Evolutionary conservation across 2,329 filamentous ascomycete genomes (phyloP).

Genomic region (Falciphora oryzae): DNA sequence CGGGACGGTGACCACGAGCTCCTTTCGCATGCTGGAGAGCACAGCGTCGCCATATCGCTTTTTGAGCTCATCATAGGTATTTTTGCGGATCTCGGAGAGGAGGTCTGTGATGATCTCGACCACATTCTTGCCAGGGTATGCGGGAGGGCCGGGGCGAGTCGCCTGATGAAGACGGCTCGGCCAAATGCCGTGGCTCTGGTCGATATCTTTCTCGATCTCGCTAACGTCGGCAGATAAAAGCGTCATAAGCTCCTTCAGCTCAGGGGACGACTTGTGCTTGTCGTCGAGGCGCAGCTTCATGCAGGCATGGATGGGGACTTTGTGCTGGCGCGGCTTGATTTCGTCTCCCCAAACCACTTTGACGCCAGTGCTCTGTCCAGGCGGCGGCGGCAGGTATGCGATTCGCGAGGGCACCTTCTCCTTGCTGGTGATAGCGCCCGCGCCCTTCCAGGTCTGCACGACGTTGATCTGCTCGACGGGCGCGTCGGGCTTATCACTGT

Average conservation of each 20-base stretch:
- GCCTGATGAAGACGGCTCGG: too few species aligned
- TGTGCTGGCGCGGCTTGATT: conserved; percentile 18
- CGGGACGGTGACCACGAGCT: conserved; percentile 35
- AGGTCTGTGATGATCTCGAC: conserved; percentile 25
- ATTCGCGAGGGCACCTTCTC: conserved; percentile 25
- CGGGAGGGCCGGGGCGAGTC: conserved; percentile 7
- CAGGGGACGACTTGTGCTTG: conserved; percentile 13
- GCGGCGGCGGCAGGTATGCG: conserved; percentile 12
- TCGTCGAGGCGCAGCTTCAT: conserved; percentile 25
- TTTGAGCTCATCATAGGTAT: conserved; percentile 10
- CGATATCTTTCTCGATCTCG: conserved; percentile 8
- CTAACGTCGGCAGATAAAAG: conserved; percentile 8
- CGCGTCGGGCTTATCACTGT: conserved; percentile 22
- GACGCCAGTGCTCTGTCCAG: background rate
- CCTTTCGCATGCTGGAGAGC: conserved; percentile 2
- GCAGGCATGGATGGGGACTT: conserved; percentile 24
- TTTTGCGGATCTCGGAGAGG: conserved; percentile 12
- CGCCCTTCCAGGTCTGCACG: conserved; percentile 23
- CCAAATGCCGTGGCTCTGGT: background rate
- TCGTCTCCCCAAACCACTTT: conserved; percentile 18
- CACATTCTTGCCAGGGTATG: conserved; percentile 16
- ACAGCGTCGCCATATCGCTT: conserved; percentile 16
- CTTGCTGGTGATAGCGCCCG: conserved; percentile 16
- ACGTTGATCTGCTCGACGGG: conserved; percentile 18
- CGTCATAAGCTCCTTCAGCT: conserved; percentile 17